Base-by-base conservation (phyloP, 495 filamentous ascomycete genomes). In the Aspergillus steynii region DNA sequence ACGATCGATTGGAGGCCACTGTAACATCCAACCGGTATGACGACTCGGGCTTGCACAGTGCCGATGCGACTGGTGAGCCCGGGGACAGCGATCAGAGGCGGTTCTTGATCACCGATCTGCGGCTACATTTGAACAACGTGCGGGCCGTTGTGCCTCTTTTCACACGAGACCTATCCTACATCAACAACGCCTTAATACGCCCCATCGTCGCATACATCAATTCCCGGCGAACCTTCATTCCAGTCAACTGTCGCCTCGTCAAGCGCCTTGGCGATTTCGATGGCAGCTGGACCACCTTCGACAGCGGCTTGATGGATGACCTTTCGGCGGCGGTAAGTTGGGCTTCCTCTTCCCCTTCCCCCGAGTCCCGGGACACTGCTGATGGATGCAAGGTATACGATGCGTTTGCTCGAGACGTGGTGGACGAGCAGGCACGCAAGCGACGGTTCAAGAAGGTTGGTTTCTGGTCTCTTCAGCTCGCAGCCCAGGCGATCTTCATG, bases 171-270 rank as follows among this genome's bases (percentile, higher is more conserved):
- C 81, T 98, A 14, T 95, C 91, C 34, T 98, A 98, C 74, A 90
- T 96, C 62, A 98, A 97, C 73, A 93, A 93, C 68, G 95, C 95
- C 3, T 85, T 99, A 6, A 89, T 98, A 47, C 86, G 95, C 29
- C 95, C 95, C 15, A 99, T 99, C 58, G 95, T 99, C n/a, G 96
- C 95, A 1, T 99, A 97, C 69, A 97, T 99, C 75, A 99, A 99
- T 73, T 91, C 91, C 32, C 86, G 89, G 70, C 88, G 86, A 67
- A 93, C 92, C 0, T 97, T 96, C 70, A 98, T 99, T 52, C 96
- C 95, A 9, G 88, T 99, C 68, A 90, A 89, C 60, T 98, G 95
- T 76, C 90, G 94, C 55, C 90, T 99, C 56, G 90, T 96, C 61
- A 99, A 99, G 76, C 85, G 83, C 2, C 82, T 84, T 9, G 80